Evolutionary conservation across 805 yeast genomes (phyloP).

Genomic region (Komagataella ulmi): DNA sequence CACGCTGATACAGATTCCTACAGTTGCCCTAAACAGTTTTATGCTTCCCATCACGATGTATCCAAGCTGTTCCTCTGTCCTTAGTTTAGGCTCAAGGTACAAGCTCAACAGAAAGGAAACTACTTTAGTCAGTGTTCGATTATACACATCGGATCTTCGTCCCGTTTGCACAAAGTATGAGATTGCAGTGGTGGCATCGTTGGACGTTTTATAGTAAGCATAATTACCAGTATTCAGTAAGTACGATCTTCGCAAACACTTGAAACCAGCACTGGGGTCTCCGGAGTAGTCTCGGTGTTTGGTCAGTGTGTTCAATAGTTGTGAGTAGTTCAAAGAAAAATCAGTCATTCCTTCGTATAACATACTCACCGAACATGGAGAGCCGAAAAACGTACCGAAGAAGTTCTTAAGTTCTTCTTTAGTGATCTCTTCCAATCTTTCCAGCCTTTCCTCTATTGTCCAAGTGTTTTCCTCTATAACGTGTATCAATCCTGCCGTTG

Average conservation of each 20-base stretch:
- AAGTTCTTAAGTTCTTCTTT: slow-evolving; percentile 19
- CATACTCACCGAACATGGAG: slow-evolving; percentile 21
- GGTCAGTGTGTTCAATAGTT: background rate
- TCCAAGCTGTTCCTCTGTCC: slow-evolving; percentile 47
- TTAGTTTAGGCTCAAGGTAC: slow-evolving; percentile 29
- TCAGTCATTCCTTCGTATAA: slow-evolving; percentile 31
- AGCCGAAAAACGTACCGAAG: slow-evolving; percentile 13
- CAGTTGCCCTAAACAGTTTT: slow-evolving; percentile 32
- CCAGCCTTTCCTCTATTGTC: slow-evolving; percentile 39
- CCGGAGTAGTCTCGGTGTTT: slow-evolving; percentile 14
- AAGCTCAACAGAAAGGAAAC: slow-evolving; percentile 31
- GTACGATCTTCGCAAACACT: background rate
- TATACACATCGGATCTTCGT: slow-evolving; percentile 18
- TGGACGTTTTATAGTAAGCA: slow-evolving; percentile 16
- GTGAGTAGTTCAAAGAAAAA: background rate
- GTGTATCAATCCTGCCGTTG: slow-evolving; percentile 34
- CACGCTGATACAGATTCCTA: slow-evolving; percentile 45
- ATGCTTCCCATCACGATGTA: slow-evolving; percentile 48
- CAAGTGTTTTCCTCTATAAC: slow-evolving; percentile 44
- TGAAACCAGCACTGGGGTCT: background rate
- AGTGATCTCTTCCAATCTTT: slow-evolving; percentile 38
- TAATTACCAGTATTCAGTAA: background rate
- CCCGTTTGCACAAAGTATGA: slow-evolving; percentile 49
- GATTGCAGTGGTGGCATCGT: slow-evolving; percentile 40
- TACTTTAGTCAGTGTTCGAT: slow-evolving; percentile 29